phyloP scores from a whole-genome alignment of 1,139 yeast genomes.

The Yamadazyma mexicana region DNA sequence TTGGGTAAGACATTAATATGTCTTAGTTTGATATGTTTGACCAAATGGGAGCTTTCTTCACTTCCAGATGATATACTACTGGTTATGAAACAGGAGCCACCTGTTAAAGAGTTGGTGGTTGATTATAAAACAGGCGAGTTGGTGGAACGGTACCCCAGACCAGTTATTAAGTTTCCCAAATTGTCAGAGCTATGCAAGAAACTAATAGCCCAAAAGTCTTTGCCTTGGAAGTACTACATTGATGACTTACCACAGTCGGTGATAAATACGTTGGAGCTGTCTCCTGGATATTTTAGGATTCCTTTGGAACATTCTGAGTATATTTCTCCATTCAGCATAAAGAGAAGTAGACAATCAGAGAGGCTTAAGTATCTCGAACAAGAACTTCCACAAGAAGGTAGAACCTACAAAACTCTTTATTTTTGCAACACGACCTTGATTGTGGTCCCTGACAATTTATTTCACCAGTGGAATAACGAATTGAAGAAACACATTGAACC shows the following conservation, averaged over 20 bases:
- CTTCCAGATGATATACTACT: constrained; percentile 37
- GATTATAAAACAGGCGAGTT: constrained; percentile 3
- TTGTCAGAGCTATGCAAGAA: constrained; percentile 45
- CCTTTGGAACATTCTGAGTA: constrained; percentile 23
- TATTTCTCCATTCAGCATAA: constrained; percentile 20
- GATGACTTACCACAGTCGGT: constrained; percentile 48
- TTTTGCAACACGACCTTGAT: constrained; percentile 57
- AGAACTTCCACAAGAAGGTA: constrained; percentile 21
- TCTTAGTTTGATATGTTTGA: constrained; percentile 55
- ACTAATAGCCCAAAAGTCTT: constrained; percentile 43
- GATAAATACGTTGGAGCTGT: constrained; percentile 26
- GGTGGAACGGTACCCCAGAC: constrained; percentile 4
- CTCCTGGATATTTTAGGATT: constrained; percentile 48
- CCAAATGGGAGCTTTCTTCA: constrained; percentile 51
- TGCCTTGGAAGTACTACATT: constrained; percentile 57
- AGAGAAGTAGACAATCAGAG: constrained; percentile 19
- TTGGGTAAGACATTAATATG: constrained; percentile 71
- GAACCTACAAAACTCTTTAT: constrained; percentile 25
- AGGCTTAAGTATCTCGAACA: constrained; percentile 13
- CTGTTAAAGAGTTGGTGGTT: constrained; percentile 9
- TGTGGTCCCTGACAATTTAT: constrained; percentile 65
- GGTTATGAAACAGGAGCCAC: constrained; percentile 16
- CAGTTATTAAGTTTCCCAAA: constrained; percentile 7
- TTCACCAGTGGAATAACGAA: constrained; percentile 66
- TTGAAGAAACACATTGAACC: constrained; percentile 52